Conservation (phyloP, 1,284 basidiomycete species). For the Cutaneotrichosporon dermatis region DNA sequence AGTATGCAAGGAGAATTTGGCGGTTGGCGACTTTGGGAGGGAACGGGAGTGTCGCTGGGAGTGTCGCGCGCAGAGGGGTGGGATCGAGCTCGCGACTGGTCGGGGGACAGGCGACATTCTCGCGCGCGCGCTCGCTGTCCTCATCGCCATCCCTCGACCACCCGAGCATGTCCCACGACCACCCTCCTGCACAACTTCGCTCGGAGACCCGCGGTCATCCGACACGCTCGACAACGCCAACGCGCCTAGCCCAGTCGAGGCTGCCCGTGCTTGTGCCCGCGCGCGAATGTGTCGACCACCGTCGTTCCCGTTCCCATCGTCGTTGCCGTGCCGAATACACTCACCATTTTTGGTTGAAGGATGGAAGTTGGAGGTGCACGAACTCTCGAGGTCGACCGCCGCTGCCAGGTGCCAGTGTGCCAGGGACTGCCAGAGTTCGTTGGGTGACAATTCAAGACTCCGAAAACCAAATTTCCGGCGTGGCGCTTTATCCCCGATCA, state of each 20-base stretch:
- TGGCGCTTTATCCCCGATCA: not conserved
- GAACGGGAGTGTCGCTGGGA: not conserved
- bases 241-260: not conserved
- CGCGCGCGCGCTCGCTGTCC: not conserved
- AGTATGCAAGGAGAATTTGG: not conserved
- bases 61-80: not conserved
- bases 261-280: not conserved
- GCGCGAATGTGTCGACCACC: not conserved
- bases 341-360: conserved; percentile 22
- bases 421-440: not conserved
- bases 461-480: not conserved
- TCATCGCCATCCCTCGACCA: not conserved
- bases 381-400: conserved; percentile 1
- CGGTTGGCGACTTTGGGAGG: not conserved
- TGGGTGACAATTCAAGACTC: too few relatives aligned
- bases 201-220: not conserved
- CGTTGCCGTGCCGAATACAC: conserved; percentile 7
- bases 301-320: conserved; percentile 3
- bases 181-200: not conserved
- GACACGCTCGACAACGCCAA: not conserved
- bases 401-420: not conserved
- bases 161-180: not conserved
- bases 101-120: not conserved
- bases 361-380: conserved; percentile 3
- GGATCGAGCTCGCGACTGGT: not conserved